Percentiles rank a stretch among this genome's conserved stretches.
phyloP scores from a whole-genome alignment of 2,329 filamentous ascomycete species.

The Trichoderma atrobrunneum region DNA sequence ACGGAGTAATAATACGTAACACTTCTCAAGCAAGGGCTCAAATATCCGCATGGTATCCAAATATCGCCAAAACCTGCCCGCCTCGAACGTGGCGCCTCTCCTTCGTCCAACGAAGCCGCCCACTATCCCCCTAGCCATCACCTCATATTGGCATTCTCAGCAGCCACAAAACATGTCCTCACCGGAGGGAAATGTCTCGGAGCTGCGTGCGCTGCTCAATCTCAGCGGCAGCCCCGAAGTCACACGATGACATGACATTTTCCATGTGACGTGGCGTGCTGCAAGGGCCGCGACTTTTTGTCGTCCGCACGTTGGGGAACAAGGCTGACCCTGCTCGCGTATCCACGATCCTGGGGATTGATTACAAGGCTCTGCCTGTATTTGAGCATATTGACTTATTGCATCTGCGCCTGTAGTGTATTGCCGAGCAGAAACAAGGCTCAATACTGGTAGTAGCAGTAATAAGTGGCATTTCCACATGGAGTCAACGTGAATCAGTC shows the following conservation, averaged over 20 bases:
- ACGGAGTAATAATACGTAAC: background rate
- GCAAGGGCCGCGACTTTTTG: background rate
- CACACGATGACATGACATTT: constrained; percentile 12
- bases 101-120: background rate
- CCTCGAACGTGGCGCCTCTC: background rate
- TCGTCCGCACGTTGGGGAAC: background rate
- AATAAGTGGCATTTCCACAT: background rate
- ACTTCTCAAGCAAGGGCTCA: background rate
- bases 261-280: constrained; percentile 17
- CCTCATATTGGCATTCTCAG: background rate
- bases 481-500: background rate
- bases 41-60: background rate
- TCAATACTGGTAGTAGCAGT: background rate
- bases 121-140: background rate
- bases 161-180: background rate
- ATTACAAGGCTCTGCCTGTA: background rate
- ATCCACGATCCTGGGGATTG: background rate
- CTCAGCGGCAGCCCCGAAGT: constrained; percentile 1
- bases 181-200: background rate
- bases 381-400: background rate
- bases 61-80: background rate
- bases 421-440: background rate
- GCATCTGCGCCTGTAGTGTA: background rate
- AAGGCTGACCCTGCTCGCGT: background rate
- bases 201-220: background rate